These are phyloP conservation scores for Withania somnifera DNA, from an alignment of 305 asterid species.

Conservation along the genomic window DNA sequence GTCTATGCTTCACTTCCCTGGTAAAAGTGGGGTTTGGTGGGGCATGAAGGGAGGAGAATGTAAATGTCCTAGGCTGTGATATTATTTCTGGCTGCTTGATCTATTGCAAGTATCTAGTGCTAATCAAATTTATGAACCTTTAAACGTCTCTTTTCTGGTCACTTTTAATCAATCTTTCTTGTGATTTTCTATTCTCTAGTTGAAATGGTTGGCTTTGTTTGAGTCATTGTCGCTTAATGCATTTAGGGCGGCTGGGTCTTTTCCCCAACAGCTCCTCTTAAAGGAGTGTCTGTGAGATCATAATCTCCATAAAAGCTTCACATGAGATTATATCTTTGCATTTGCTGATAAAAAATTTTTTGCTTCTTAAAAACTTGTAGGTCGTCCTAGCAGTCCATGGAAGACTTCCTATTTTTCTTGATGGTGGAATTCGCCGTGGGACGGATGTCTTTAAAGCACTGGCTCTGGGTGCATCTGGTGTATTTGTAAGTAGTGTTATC, in stretches of 20 bases:
- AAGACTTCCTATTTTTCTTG: conserved; percentile 56
- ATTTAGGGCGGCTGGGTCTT: background rate
- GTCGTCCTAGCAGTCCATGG: conserved; percentile 56
- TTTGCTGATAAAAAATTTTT: background rate
- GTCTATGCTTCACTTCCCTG: background rate
- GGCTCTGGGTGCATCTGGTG: conserved; percentile 81
- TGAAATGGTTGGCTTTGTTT: background rate
- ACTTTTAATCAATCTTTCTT: background rate
- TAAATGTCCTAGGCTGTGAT: background rate
- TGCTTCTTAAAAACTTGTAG: conserved; percentile 17
- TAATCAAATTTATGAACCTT: background rate
- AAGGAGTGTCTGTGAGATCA: background rate
- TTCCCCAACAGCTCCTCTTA: background rate
- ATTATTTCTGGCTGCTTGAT: background rate
- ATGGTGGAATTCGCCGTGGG: conserved; percentile 81
- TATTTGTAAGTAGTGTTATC: conserved; percentile 44
- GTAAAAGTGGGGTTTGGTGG: background rate
- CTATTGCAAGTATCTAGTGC: background rate
- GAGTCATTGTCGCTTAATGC: background rate
- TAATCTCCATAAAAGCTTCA: background rate
- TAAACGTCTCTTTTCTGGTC: background rate
- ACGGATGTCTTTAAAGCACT: conserved; percentile 80
- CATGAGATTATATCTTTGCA: background rate
- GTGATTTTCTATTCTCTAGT: background rate
- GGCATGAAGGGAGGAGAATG: background rate